A percentile compares a stretch with the other conserved stretches of the same genome.
Conservation (phyloP, 331 rosid genomes). For the Dryas integrifolia region DNA sequence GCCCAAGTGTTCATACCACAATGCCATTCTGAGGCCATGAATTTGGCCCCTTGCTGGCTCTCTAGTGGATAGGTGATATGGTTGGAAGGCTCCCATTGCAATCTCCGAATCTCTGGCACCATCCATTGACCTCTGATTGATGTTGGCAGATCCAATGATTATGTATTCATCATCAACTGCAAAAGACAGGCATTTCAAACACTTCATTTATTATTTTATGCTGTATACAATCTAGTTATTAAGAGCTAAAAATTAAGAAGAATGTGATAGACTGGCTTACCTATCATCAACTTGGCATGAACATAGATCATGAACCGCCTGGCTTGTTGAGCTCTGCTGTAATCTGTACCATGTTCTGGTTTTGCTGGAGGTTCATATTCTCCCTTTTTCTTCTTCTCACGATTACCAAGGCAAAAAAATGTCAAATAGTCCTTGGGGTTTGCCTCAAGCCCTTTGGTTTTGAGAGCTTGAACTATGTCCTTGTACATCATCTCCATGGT, state of each 20-base stretch:
- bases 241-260: neutral
- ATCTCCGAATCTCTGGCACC: constrained; percentile 47
- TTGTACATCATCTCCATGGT: constrained; percentile 52
- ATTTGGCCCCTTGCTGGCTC: constrained; percentile 38
- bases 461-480: constrained; percentile 36
- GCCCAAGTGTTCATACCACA: constrained; percentile 51
- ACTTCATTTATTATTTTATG: neutral
- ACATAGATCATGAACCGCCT: constrained; percentile 52
- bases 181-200: neutral
- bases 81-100: constrained; percentile 49
- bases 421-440: constrained; percentile 42
- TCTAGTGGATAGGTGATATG: constrained; percentile 30
- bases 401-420: constrained; percentile 50
- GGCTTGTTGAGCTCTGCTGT: constrained; percentile 39
- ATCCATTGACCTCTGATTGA: constrained; percentile 53
- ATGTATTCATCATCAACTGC: constrained; percentile 52
- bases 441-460: constrained; percentile 34
- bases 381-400: constrained; percentile 27
- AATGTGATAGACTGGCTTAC: constrained; percentile 12
- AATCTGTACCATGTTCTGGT: constrained; percentile 37
- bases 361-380: constrained; percentile 34
- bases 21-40: constrained; percentile 45
- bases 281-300: constrained; percentile 55
- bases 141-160: constrained; percentile 47
- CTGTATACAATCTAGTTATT: neutral